Percentiles rank a stretch among this genome's conserved stretches.
Conservation (phyloP, 306 rosid species). For the Arachis stenosperma region DNA sequence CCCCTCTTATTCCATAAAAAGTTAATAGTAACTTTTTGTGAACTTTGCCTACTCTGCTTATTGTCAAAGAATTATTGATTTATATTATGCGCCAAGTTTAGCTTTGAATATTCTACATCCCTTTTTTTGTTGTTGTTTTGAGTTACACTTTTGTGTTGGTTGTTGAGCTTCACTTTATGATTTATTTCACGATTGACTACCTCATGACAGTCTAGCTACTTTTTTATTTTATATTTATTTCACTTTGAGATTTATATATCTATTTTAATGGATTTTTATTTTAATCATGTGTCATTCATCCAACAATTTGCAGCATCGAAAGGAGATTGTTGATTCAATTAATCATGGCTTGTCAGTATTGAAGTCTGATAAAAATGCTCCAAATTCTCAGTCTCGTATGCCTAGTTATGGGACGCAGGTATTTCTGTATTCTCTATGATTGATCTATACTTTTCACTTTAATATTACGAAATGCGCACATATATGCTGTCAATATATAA, state of each 20-base stretch:
- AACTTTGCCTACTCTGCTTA: slow-evolving; percentile 14
- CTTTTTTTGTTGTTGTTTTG: slow-evolving; percentile 7
- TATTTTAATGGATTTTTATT: slow-evolving; percentile 24
- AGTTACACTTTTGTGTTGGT: slow-evolving; percentile 24
- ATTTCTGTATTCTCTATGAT: slow-evolving; percentile 30
- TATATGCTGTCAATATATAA: slow-evolving; percentile 13
- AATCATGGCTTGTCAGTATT: slow-evolving; percentile 69
- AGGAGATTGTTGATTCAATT: slow-evolving; percentile 79
- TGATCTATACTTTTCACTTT: slow-evolving; percentile 29
- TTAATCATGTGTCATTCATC: slow-evolving; percentile 7
- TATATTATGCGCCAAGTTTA: slow-evolving; percentile 26
- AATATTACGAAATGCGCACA: slow-evolving; percentile 12
- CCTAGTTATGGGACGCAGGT: slow-evolving; percentile 99
- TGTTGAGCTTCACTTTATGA: slow-evolving; percentile 31
- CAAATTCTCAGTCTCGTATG: slow-evolving; percentile 85
- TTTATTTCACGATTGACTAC: slow-evolving; percentile 1
- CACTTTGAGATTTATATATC: no score
- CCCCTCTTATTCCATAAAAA: slow-evolving; percentile 19
- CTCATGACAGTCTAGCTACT: slow-evolving; percentile 18
- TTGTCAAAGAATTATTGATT: slow-evolving; percentile 31
- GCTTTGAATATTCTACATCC: slow-evolving; percentile 13
- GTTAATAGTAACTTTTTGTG: slow-evolving; percentile 32
- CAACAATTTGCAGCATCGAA: slow-evolving; percentile 69
- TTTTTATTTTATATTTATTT: slow-evolving; percentile 24
- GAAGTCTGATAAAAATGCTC: slow-evolving; percentile 72